Evolutionary conservation across 2,329 filamentous ascomycete genomes (phyloP).

Genomic region (Hypoxylon sp.): DNA sequence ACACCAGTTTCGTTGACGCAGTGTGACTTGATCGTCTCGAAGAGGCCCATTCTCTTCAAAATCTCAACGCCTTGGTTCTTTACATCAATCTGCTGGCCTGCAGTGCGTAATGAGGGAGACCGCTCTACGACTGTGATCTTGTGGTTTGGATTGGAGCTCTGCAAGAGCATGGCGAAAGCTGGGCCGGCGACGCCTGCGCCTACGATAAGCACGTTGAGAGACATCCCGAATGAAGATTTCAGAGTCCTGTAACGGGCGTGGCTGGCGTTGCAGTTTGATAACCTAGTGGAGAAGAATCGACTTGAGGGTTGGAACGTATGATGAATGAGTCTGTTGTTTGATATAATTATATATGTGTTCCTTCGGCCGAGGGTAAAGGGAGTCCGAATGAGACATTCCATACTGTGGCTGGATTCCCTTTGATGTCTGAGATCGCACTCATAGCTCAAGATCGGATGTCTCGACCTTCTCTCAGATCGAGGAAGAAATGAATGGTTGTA

Average conservation of each 20-base stretch:
- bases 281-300: conserved; percentile 6
- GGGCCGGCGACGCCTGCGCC: conserved; percentile 61
- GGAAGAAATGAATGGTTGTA: not conserved
- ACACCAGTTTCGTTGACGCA: conserved; percentile 62
- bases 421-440: not conserved
- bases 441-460: not conserved
- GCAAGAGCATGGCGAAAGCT: conserved; percentile 58
- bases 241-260: not conserved
- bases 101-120: conserved; percentile 52
- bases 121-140: conserved; percentile 60
- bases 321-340: not conserved
- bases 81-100: conserved; percentile 62
- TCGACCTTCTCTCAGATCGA: not conserved
- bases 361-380: not conserved
- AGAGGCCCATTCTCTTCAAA: conserved; percentile 56
- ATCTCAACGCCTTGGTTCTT: conserved; percentile 57
- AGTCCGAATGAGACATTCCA: not conserved
- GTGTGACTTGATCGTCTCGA: conserved; percentile 52
- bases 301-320: not conserved
- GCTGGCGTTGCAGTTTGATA: not conserved
- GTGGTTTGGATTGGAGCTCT: conserved; percentile 51
- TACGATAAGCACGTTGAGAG: conserved; percentile 61
- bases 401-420: not conserved
- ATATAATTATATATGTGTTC: not conserved
- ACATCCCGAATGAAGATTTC: conserved; percentile 31